A percentile compares a stretch with the other conserved stretches of the same genome.
These are phyloP conservation scores for Euptelea pleiosperma DNA, from an alignment of 164 flowering plant genomes.

Conservation along the genomic window DNA sequence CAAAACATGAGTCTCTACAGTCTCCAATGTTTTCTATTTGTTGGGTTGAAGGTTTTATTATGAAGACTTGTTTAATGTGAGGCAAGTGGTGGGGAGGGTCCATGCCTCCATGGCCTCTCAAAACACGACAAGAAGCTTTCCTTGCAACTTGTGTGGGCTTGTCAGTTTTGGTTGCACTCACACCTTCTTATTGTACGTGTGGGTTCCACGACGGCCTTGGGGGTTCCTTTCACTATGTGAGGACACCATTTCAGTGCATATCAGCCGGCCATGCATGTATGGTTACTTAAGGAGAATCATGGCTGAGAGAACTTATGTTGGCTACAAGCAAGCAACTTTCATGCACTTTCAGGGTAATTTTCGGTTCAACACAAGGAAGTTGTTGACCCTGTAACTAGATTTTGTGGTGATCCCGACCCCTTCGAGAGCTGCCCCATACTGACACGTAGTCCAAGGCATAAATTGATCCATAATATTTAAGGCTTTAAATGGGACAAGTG, in stretches of 20 bases:
- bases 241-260: conserved; percentile 1
- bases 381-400: background rate
- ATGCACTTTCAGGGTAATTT: background rate
- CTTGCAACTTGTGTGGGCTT: conserved; percentile 10
- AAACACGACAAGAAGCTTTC: conserved; percentile 5
- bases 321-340: background rate
- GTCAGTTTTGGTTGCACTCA: too few species aligned
- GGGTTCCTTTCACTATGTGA: background rate
- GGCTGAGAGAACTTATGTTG: background rate
- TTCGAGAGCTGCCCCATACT: too few species aligned
- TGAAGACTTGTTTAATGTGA: conserved; percentile 11
- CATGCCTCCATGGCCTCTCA: background rate
- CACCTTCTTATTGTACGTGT: background rate
- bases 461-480: too few species aligned
- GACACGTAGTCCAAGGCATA: too few species aligned
- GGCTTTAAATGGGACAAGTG: too few species aligned
- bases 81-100: conserved; percentile 18
- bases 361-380: background rate
- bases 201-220: background rate
- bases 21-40: conserved; percentile 1
- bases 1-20: conserved; percentile 2
- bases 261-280: background rate
- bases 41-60: background rate
- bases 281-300: background rate
- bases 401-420: background rate